These are phyloP conservation scores for Tillandsia leiboldiana DNA, from an alignment of 176 grass and related monocot genomes.

Conservation along the genomic window DNA sequence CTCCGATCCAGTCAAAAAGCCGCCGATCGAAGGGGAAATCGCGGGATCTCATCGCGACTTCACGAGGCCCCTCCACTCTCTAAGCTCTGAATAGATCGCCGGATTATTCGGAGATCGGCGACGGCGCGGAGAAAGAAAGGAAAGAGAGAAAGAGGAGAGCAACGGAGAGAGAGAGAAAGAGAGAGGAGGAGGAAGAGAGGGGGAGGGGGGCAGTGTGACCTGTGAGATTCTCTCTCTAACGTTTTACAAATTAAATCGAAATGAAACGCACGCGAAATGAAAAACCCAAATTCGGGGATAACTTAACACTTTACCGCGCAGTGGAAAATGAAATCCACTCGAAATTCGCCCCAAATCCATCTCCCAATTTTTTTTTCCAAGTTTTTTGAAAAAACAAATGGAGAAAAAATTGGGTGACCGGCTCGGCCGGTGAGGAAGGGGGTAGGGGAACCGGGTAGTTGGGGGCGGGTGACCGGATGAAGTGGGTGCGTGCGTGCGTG, in stretches of 20 bases:
- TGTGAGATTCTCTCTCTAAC: background rate
- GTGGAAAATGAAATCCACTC: constrained; percentile 8
- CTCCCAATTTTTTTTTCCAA: background rate
- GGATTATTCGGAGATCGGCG: background rate
- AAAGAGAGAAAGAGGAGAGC: background rate
- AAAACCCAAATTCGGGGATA: background rate
- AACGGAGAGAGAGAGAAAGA: background rate
- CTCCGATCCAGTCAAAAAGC: background rate
- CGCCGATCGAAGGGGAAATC: background rate
- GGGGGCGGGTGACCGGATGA: background rate
- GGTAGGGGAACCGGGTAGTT: background rate
- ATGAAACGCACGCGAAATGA: constrained; percentile 9
- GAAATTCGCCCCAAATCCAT: background rate
- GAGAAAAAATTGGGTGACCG: background rate
- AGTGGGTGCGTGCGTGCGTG: background rate
- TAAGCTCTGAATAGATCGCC: background rate
- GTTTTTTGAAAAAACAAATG: background rate
- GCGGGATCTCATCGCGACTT: background rate
- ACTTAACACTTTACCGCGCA: background rate
- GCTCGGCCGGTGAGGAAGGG: background rate
- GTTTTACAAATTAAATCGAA: constrained; percentile 2
- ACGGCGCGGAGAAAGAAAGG: background rate
- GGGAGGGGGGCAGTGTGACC: background rate
- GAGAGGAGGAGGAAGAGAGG: background rate
- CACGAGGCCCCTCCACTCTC: background rate